Percentiles rank a stretch among this genome's conserved stretches.
phyloP scores from a whole-genome alignment of 2,329 filamentous ascomycete species.

The Phyllosticta capitalensis region DNA sequence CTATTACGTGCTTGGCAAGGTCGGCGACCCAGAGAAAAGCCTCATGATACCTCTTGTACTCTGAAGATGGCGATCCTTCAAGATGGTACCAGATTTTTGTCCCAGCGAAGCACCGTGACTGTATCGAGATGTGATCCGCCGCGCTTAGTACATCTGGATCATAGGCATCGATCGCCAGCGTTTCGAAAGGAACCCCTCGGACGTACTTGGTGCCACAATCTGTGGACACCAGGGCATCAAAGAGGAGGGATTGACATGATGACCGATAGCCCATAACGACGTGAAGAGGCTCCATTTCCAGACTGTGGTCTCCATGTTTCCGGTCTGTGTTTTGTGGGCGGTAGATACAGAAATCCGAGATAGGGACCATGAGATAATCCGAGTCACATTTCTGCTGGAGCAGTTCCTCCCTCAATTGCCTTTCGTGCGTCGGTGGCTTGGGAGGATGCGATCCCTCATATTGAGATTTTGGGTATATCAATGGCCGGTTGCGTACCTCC shows the following conservation, averaged over 20 bases:
- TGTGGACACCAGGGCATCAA: slow-evolving; percentile 34
- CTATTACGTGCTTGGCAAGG: slow-evolving; percentile 61
- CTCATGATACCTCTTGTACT: slow-evolving; percentile 53
- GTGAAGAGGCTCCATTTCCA: slow-evolving; percentile 13
- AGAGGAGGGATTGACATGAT: slow-evolving; percentile 13
- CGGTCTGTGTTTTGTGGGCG: not conserved
- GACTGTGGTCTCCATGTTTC: not conserved
- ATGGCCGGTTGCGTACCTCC: not conserved
- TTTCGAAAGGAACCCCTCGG: slow-evolving; percentile 44
- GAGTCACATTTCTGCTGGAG: not conserved
- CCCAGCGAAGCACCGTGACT: slow-evolving; percentile 28
- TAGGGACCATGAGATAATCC: not conserved
- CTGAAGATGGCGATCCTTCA: slow-evolving; percentile 38
- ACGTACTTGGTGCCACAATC: slow-evolving; percentile 42
- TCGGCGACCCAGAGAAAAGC: slow-evolving; percentile 63
- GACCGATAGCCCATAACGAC: not conserved
- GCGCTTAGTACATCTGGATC: slow-evolving; percentile 37
- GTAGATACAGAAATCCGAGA: slow-evolving; percentile 2
- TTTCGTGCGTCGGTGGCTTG: not conserved
- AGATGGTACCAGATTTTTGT: slow-evolving; percentile 56
- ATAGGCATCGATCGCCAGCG: slow-evolving; percentile 59
- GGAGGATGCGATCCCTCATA: not conserved
- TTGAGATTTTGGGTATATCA: not conserved
- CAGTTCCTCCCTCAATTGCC: not conserved
- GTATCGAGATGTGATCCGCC: slow-evolving; percentile 52